Evolutionary conservation across 2,329 filamentous ascomycete genomes (phyloP).

Genomic region (Kalmusia sp.): DNA sequence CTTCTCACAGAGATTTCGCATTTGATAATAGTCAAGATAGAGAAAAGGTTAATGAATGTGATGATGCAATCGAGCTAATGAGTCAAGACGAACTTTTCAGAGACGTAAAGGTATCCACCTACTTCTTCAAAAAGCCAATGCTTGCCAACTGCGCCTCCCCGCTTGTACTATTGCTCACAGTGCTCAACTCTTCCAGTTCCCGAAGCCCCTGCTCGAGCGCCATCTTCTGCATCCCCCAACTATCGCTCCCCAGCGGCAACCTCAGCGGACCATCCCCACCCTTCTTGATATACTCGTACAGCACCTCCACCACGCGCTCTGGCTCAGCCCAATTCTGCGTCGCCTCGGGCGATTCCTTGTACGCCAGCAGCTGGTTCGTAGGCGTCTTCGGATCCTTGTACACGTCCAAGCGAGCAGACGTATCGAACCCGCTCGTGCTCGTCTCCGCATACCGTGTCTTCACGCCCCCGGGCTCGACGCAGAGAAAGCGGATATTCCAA

Average conservation of each 20-base stretch:
- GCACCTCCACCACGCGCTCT: slow-evolving; percentile 43
- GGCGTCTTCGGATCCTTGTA: slow-evolving; percentile 25
- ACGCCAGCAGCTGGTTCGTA: slow-evolving; percentile 36
- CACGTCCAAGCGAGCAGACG: slow-evolving; percentile 18
- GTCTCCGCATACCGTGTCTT: slow-evolving; percentile 52
- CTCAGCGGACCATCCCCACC: slow-evolving; percentile 50
- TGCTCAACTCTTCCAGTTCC: slow-evolving; percentile 44
- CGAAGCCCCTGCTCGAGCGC: slow-evolving; percentile 39
- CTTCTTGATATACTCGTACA: slow-evolving; percentile 43
- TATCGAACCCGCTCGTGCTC: slow-evolving; percentile 23
- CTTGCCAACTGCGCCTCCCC: slow-evolving; percentile 30
- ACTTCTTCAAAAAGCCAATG: slow-evolving; percentile 23
- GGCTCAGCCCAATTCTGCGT: slow-evolving; percentile 43
- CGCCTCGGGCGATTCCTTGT: slow-evolving; percentile 31
- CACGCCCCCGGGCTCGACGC: slow-evolving; percentile 52
- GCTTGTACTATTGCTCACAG: slow-evolving; percentile 36
- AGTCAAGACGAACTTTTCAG: no score
- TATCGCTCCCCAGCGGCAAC: slow-evolving; percentile 51
- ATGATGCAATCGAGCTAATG: no score
- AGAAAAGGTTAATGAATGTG: no score
- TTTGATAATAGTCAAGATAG: no score
- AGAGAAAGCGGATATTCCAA: slow-evolving; percentile 48
- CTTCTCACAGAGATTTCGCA: no score
- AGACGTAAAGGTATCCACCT: no score
- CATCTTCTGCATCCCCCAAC: slow-evolving; percentile 43